Evolutionary conservation across 345 rosid species (phyloP).

Genomic region (Litchi chinensis): DNA sequence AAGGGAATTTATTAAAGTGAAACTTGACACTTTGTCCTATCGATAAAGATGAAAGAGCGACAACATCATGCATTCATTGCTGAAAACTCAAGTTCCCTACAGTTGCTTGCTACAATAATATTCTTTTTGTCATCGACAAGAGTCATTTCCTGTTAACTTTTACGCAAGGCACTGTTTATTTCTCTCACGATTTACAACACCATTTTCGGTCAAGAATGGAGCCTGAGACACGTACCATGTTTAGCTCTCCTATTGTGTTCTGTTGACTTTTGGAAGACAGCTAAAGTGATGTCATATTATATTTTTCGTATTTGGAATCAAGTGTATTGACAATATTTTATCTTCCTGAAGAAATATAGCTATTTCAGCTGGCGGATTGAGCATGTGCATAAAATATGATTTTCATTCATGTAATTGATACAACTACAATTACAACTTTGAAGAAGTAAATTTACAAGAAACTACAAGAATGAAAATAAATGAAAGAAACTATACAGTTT

Average conservation of each 20-base stretch:
- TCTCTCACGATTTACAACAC: not conserved
- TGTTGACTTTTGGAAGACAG: not conserved
- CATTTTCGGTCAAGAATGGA: not conserved
- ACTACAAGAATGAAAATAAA: not conserved
- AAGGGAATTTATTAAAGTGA: not conserved
- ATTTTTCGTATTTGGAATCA: too few relatives aligned
- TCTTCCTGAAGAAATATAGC: too few relatives aligned
- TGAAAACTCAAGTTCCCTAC: not conserved
- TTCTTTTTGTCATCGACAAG: not conserved
- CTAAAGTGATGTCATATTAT: too few relatives aligned
- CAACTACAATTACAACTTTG: not conserved
- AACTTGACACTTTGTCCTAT: not conserved
- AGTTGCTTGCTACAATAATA: not conserved
- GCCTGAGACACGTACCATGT: not conserved
- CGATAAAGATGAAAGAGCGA: not conserved
- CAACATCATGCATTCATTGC: not conserved
- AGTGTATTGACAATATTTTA: not conserved
- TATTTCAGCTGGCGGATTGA: not conserved
- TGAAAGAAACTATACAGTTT: not conserved
- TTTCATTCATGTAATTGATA: not conserved
- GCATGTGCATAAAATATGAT: not conserved
- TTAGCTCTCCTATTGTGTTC: not conserved
- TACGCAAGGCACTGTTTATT: not conserved
- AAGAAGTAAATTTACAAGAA: not conserved
- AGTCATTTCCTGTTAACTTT: not conserved